Evolutionary conservation across 1,284 basidiomycete genomes (phyloP).

Genomic region (Wallemia mellicola): DNA sequence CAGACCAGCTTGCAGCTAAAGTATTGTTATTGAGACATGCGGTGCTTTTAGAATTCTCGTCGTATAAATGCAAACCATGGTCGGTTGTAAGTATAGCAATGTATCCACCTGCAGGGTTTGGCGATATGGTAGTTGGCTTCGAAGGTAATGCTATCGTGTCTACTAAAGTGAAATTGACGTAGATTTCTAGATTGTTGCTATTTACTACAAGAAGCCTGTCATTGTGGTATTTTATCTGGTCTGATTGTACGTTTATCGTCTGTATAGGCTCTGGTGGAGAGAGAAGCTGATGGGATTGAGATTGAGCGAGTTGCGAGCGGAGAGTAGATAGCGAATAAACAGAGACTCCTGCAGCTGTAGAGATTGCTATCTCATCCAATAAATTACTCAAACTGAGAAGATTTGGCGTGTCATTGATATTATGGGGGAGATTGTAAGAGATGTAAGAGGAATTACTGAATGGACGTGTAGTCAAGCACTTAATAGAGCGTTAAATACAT

Average conservation of each 20-base stretch:
- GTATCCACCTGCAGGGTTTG: neutral
- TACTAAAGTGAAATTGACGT: neutral
- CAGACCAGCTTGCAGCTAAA: neutral
- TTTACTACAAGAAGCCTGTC: neutral
- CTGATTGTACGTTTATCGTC: neutral
- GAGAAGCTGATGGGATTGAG: neutral
- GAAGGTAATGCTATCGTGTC: neutral
- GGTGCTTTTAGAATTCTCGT: neutral
- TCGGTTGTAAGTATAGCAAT: neutral
- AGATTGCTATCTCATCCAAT: neutral
- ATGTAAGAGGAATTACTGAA: neutral
- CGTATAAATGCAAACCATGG: neutral
- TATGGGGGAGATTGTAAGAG: neutral
- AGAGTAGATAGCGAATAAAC: neutral
- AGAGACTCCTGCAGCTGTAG: neutral
- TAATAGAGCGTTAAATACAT: neutral
- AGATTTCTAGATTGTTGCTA: neutral
- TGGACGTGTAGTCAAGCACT: neutral
- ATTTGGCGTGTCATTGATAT: neutral
- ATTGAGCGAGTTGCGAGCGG: neutral
- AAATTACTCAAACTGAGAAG: neutral
- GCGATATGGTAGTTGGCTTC: neutral
- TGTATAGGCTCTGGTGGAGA: neutral
- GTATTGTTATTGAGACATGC: neutral
- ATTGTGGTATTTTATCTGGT: neutral